A percentile compares a stretch with the other conserved stretches of the same genome.
Evolutionary conservation across 331 rosid species (phyloP).

Genomic region (Pyrus hybrid): DNA sequence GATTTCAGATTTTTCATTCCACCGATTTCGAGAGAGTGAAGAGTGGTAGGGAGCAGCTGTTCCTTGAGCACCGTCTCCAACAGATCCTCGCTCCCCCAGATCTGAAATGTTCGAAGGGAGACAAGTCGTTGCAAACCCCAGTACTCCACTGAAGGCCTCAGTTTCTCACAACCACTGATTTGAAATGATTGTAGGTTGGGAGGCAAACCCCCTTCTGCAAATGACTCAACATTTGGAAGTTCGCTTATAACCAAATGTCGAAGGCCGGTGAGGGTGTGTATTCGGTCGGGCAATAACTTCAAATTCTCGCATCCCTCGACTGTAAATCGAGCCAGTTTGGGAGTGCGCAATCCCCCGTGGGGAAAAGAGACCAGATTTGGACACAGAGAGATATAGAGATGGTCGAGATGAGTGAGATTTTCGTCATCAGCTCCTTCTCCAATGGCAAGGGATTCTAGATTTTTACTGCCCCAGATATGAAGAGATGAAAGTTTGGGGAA

Average conservation of each 20-base stretch:
- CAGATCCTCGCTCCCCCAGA: not conserved
- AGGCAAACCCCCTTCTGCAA: not conserved
- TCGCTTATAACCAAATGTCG: too few relatives aligned
- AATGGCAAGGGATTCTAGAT: not conserved
- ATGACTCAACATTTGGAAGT: not conserved
- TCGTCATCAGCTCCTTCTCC: not conserved
- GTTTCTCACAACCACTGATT: not conserved
- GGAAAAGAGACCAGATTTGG: too few relatives aligned
- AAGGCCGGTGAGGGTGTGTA: not conserved
- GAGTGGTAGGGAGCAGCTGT: not conserved
- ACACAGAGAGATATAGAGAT: too few relatives aligned
- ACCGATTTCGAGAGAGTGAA: too few relatives aligned
- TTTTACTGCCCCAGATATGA: not conserved
- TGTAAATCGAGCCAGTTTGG: not conserved
- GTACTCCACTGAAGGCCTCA: not conserved
- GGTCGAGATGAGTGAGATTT: too few relatives aligned
- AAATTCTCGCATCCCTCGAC: not conserved
- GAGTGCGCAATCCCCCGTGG: too few relatives aligned
- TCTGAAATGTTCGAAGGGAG: not conserved
- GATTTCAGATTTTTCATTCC: too few relatives aligned
- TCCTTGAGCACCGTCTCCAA: constrained; percentile 5
- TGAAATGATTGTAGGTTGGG: not conserved
- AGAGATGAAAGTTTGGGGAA: not conserved
- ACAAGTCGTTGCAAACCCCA: not conserved
- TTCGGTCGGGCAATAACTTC: not conserved